These are phyloP conservation scores for Cupressus sempervirens DNA, from an alignment of 75 land plant genomes.

Conservation along the genomic window DNA sequence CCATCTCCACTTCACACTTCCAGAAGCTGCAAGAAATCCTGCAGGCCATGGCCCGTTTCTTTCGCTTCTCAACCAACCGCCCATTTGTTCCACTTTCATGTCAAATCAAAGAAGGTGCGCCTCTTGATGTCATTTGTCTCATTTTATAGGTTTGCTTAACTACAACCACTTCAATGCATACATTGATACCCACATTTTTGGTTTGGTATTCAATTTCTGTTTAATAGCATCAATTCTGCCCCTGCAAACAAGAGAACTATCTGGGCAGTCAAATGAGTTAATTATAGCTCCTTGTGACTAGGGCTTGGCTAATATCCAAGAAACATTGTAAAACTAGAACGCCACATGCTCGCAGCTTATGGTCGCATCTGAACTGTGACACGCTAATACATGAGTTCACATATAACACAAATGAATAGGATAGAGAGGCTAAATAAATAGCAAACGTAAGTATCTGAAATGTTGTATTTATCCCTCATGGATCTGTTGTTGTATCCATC, in stretches of 20 bases:
- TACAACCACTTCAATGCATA: not conserved
- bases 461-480: not conserved
- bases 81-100: not conserved
- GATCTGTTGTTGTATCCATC: not conserved
- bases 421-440: not conserved
- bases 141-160: not conserved
- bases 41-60: not conserved
- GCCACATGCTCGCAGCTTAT: not conserved
- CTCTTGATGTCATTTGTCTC: not conserved
- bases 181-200: not conserved
- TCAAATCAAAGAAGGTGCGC: constrained; percentile 4
- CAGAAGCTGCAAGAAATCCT: not conserved
- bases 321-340: not conserved
- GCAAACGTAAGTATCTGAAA: not conserved
- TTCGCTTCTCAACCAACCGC: not conserved
- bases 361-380: not conserved
- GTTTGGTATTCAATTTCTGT: not conserved
- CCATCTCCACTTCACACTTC: not conserved
- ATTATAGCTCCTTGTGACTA: not conserved
- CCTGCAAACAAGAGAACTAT: not conserved
- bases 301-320: not conserved
- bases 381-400: not conserved
- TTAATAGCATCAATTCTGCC: not conserved
- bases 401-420: not conserved
- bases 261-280: not conserved